phyloP scores from a whole-genome alignment of 257 asterid species.

The Leptodermis oblonga region DNA sequence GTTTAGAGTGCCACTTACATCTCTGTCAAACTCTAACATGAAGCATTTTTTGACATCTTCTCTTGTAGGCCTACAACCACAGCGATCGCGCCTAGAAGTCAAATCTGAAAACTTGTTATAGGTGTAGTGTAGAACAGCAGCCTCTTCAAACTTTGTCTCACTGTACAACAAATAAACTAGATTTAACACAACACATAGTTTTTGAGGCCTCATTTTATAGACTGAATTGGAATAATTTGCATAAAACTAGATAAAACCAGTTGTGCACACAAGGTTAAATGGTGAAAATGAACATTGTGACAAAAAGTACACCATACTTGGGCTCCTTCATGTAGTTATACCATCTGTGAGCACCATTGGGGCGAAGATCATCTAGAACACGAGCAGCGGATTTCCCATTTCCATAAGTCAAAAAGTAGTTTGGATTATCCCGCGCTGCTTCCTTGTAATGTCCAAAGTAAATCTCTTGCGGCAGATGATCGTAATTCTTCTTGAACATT shows the following conservation, averaged over 20 bases:
- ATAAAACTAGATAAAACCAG: neutral
- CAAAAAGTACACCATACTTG: slow-evolving; percentile 36
- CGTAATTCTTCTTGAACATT: slow-evolving; percentile 76
- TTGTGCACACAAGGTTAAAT: neutral
- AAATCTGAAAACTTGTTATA: slow-evolving; percentile 76
- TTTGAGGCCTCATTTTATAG: too few species aligned
- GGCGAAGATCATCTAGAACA: slow-evolving; percentile 74
- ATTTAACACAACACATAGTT: neutral
- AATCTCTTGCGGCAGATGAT: slow-evolving; percentile 56
- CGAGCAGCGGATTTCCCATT: slow-evolving; percentile 82
- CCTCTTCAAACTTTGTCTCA: slow-evolving; percentile 65
- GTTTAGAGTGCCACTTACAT: slow-evolving; percentile 38
- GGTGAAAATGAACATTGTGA: slow-evolving; percentile 5
- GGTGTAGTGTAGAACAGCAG: slow-evolving; percentile 78
- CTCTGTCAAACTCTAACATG: slow-evolving; percentile 76
- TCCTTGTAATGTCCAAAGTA: slow-evolving; percentile 52
- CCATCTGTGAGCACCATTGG: slow-evolving; percentile 90
- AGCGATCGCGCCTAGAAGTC: slow-evolving; percentile 77
- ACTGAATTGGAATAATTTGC: neutral
- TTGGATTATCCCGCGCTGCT: slow-evolving; percentile 67
- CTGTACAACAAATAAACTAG: slow-evolving; percentile 23
- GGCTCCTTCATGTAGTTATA: slow-evolving; percentile 69
- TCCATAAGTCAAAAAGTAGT: slow-evolving; percentile 76
- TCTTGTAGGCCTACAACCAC: slow-evolving; percentile 82
- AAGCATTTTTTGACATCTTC: slow-evolving; percentile 73